These are phyloP conservation scores for Zymoseptoria crescenta DNA, from an alignment of 2,329 filamentous ascomycete species.

Conservation along the genomic window DNA sequence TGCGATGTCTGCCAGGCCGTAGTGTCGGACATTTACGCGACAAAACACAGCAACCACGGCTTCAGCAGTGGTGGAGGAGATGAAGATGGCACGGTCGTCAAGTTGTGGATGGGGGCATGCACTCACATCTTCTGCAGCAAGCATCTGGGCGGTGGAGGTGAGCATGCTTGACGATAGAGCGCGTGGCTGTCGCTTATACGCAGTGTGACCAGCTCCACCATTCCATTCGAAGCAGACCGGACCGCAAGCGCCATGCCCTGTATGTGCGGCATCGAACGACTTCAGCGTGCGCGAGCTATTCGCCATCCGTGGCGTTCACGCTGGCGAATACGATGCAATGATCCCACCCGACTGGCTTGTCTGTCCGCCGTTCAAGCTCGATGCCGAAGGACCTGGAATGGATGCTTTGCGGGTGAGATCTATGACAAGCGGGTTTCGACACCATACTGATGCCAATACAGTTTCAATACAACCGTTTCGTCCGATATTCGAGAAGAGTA, in stretches of 20 bases:
- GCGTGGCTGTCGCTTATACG: not conserved
- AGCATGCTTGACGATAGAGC: conserved; percentile 14
- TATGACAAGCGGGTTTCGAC: too few species aligned
- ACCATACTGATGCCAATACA: conserved; percentile 18
- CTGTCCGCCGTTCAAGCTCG: conserved; percentile 38
- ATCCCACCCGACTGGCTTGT: conserved; percentile 39
- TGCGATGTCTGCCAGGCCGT: conserved; percentile 42
- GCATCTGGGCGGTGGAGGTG: conserved; percentile 44
- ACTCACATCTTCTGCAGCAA: conserved; percentile 43
- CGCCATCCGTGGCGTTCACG: conserved; percentile 37
- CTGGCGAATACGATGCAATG: conserved; percentile 35
- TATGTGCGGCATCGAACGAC: conserved; percentile 27
- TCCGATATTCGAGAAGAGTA: conserved; percentile 26
- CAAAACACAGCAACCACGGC: conserved; percentile 30
- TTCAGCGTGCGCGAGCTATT: conserved; percentile 32
- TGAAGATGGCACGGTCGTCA: conserved; percentile 35
- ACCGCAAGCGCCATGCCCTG: conserved; percentile 39
- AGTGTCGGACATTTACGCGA: conserved; percentile 39
- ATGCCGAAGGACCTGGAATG: conserved; percentile 27
- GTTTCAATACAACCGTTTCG: conserved; percentile 41
- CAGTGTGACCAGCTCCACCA: conserved; percentile 32
- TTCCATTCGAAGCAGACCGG: conserved; percentile 37
- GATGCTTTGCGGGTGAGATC: conserved; percentile 36
- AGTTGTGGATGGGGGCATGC: conserved; percentile 42
- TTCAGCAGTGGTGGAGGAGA: conserved; percentile 23